A percentile compares a stretch with the other conserved stretches of the same genome.
Evolutionary conservation across 1,139 yeast species (phyloP).

Genomic region (Lodderomyces margitis): DNA sequence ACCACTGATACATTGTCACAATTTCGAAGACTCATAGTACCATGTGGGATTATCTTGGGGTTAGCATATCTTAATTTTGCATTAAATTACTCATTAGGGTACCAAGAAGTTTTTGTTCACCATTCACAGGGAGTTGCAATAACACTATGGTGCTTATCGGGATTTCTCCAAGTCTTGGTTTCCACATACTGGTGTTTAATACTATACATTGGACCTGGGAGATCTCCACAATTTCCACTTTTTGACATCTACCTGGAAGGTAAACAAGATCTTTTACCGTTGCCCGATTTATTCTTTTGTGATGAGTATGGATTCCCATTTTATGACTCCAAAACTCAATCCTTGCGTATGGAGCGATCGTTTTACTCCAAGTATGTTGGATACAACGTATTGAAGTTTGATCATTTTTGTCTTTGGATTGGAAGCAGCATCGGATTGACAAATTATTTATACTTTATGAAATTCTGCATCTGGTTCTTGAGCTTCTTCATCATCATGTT

Average conservation of each 20-base stretch:
- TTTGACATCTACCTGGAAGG: constrained; percentile 26
- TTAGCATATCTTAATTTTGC: constrained; percentile 36
- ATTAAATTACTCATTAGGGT: constrained; percentile 35
- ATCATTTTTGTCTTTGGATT: constrained; percentile 66
- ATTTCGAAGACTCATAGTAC: constrained; percentile 18
- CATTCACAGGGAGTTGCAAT: constrained; percentile 35
- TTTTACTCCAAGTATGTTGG: constrained; percentile 52
- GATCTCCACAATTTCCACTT: constrained; percentile 22
- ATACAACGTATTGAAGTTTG: constrained; percentile 55
- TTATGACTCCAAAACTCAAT: constrained; percentile 56
- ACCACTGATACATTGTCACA: not conserved
- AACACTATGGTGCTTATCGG: constrained; percentile 34
- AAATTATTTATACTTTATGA: constrained; percentile 54
- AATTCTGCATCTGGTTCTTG: constrained; percentile 39
- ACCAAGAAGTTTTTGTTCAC: constrained; percentile 31
- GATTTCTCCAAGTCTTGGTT: constrained; percentile 23
- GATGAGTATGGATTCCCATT: constrained; percentile 60
- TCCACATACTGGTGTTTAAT: constrained; percentile 34
- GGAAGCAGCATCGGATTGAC: constrained; percentile 56
- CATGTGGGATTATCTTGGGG: constrained; percentile 21
- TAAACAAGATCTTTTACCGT: constrained; percentile 11
- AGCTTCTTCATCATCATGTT: constrained; percentile 28
- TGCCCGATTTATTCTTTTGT: constrained; percentile 56
- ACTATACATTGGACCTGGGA: constrained; percentile 36
- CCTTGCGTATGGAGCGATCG: constrained; percentile 52